Conservation (phyloP, 305 asterid species). For the Vinca major region DNA sequence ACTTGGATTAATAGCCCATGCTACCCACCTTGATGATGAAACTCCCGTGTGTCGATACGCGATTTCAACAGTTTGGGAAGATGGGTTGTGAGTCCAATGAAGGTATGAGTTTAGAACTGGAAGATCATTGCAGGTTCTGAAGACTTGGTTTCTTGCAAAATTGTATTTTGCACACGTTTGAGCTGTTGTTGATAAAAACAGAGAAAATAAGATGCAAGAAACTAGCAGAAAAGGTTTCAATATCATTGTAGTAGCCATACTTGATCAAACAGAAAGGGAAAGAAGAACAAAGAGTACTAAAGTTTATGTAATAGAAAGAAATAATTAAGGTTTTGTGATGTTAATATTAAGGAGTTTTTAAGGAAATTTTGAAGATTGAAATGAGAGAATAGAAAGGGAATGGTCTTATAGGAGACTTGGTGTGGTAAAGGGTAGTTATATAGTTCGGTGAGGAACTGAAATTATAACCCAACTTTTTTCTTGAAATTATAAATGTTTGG, state of each 20-base stretch:
- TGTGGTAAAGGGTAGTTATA: constrained; percentile 44
- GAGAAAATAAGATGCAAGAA: constrained; percentile 25
- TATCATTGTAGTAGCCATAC: constrained; percentile 3
- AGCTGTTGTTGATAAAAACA: constrained; percentile 28
- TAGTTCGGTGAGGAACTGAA: constrained; percentile 46
- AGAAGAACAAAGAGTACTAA: not conserved
- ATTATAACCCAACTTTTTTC: too few species aligned
- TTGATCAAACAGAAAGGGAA: not conserved
- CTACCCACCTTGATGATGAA: constrained; percentile 58
- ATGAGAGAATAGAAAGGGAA: constrained; percentile 8
- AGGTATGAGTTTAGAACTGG: constrained; percentile 63
- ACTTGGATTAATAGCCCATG: constrained; percentile 75
- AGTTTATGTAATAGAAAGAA: too few species aligned
- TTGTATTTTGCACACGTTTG: constrained; percentile 55
- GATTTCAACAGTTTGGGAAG: constrained; percentile 40
- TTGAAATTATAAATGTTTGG: too few species aligned
- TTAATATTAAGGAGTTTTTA: not conserved
- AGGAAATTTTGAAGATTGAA: constrained; percentile 12
- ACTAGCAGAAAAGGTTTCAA: constrained; percentile 16
- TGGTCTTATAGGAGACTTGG: constrained; percentile 31
- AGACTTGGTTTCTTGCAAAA: constrained; percentile 52
- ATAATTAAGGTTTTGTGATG: not conserved
- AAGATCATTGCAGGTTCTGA: constrained; percentile 56
- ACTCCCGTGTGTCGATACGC: constrained; percentile 52
- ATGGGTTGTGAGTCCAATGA: constrained; percentile 57